These are phyloP conservation scores for Acacia acuminata DNA, from an alignment of 306 rosid genomes.

Conservation along the genomic window DNA sequence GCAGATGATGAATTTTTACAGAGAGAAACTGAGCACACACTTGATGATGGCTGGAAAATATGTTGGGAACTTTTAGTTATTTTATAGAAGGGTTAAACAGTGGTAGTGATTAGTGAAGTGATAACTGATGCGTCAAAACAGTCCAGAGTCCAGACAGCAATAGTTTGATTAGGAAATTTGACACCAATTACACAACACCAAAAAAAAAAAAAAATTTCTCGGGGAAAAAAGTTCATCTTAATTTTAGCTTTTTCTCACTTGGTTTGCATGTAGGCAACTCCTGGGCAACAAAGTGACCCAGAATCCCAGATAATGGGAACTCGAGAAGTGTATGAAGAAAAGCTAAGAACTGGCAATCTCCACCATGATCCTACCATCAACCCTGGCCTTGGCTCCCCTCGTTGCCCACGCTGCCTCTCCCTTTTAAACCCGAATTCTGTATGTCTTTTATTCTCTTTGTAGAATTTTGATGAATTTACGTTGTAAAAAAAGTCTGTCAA, in stretches of 20 bases:
- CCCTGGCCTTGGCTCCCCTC: conserved; percentile 84
- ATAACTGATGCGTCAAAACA: not conserved
- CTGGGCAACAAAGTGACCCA: not conserved
- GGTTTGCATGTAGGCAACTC: not conserved
- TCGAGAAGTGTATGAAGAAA: conserved; percentile 86
- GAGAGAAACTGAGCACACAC: not conserved
- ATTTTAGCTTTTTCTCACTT: not conserved
- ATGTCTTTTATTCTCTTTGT: not conserved
- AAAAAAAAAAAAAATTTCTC: not conserved
- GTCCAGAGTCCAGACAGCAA: not conserved
- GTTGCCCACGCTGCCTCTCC: conserved; percentile 95
- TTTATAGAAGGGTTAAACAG: not conserved
- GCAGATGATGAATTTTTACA: not conserved
- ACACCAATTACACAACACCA: not conserved
- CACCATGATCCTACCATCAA: conserved; percentile 85
- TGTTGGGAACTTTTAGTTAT: not conserved
- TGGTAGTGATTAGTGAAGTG: not conserved
- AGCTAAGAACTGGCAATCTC: conserved; percentile 69
- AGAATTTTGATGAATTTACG: conserved; percentile 30
- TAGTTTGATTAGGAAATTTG: not conserved
- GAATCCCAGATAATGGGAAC: conserved; percentile 60
- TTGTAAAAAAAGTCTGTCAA: not conserved
- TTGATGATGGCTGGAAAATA: not conserved
- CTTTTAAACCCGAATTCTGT: conserved; percentile 64
- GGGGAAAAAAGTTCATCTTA: not conserved